Conservation (phyloP, 2,329 filamentous ascomycete species). For the Exophiala oligosperma region DNA sequence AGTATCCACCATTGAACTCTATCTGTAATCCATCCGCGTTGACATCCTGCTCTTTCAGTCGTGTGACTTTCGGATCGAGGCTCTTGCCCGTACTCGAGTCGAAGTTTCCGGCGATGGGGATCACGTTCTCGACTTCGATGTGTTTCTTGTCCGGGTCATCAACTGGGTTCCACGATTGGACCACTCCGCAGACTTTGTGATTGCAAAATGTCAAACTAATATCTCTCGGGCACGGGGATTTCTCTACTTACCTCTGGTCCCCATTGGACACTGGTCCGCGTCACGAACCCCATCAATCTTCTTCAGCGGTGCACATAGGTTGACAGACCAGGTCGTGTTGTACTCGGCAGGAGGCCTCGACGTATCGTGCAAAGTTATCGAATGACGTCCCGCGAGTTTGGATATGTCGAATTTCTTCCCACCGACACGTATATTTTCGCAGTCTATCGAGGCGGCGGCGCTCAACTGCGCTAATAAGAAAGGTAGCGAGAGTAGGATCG, state of each 20-base stretch:
- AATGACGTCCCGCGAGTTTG: conserved; percentile 40
- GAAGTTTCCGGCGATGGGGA: conserved; percentile 35
- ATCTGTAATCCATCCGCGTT: conserved; percentile 71
- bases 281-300: conserved; percentile 58
- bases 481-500: conserved; percentile 13
- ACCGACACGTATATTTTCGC: conserved; percentile 37
- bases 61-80: conserved; percentile 66
- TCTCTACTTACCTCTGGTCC: conserved; percentile 61
- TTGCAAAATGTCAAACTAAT: conserved; percentile 8
- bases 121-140: conserved; percentile 30
- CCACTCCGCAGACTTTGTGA: conserved; percentile 27
- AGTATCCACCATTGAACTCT: conserved; percentile 62
- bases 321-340: conserved; percentile 80
- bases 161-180: conserved; percentile 25
- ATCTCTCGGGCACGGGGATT: conserved; percentile 4
- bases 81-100: conserved; percentile 47
- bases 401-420: conserved; percentile 42
- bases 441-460: conserved; percentile 35
- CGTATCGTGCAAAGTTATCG: conserved; percentile 21
- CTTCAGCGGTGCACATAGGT: conserved; percentile 70
- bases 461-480: conserved; percentile 14
- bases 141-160: conserved; percentile 31
- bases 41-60: conserved; percentile 65
- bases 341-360: conserved; percentile 39
- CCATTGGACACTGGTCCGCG: conserved; percentile 65